Evolutionary conservation across 2,329 filamentous ascomycete genomes (phyloP), one percentile per base, ranked within the genome.

Genomic region (Aspergillus caelatus): DNA sequence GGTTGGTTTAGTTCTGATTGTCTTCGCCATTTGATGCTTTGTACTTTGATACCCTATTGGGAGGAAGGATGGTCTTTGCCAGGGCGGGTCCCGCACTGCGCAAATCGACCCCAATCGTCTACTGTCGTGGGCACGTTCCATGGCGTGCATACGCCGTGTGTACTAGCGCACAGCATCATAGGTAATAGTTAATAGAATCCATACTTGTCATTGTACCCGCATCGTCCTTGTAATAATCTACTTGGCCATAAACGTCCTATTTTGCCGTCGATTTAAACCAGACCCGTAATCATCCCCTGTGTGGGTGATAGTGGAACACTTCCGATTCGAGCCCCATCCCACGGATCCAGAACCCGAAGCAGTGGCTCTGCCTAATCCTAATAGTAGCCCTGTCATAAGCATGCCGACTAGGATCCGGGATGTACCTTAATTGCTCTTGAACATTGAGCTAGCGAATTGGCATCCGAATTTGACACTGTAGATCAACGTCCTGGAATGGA

Each of bases 101-200:
- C 67, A 68, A 67, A 70, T 71, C 70, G 69, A 64, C 67, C 65
- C 16, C 60, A 68, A 62, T 67, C 66, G 67, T 74, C 71, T 64
- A 59, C 56, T 65, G 63, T 69, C 48, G 39, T 65, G 65, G 67
- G 60, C 64, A 61, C 65, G 66, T 62, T 68, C 60, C 65, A 65
- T 69, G 70, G 67, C 58, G 61, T 60, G 46, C 43, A 59, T 52
- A 41, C 54, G 62, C 45, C 48, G 52, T 50, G 62, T 64, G 63
- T 65, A 63, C 62, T 65, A 64, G 67, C 64, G 63, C 68, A 70
- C 69, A 68, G 68, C 68, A 70, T 71, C 72, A 70, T 74, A 74
- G 73, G 72, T 77, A 76, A 77, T 77, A 73, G 58, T 70, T 77
- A 77, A 77, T 77, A 75, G 73, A 75, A 72, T 74, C 66, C 67